A percentile compares a stretch with the other conserved stretches of the same genome.
Conservation (phyloP, 768 basidiomycete species). For the Polyporus arcularius region DNA sequence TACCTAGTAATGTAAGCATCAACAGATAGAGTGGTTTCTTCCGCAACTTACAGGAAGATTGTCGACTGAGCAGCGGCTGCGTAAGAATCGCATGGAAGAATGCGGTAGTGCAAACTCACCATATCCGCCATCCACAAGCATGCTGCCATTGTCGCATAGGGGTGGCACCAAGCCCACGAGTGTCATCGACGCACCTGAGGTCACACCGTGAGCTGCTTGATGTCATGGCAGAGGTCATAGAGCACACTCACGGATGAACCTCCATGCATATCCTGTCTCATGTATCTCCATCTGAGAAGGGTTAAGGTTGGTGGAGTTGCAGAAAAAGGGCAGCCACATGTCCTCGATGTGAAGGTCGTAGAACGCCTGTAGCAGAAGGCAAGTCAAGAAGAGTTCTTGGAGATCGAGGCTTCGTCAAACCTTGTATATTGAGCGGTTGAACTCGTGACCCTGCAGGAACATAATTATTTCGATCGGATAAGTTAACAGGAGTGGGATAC, state of each 20-base stretch:
- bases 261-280: constrained; percentile 98
- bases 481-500: constrained; percentile 14
- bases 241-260: constrained; percentile 67
- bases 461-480: not conserved
- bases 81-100: not conserved
- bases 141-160: constrained; percentile 89
- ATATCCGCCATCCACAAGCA: constrained; percentile 90
- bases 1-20: constrained; percentile 47
- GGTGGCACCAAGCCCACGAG: constrained; percentile 94
- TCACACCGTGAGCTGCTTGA: not conserved
- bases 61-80: constrained; percentile 56
- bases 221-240: not conserved
- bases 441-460: constrained; percentile 81
- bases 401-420: constrained; percentile 33
- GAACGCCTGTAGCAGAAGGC: constrained; percentile 57
- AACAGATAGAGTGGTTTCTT: not conserved
- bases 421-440: constrained; percentile 94
- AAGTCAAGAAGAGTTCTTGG: constrained; percentile 5
- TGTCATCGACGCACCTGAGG: constrained; percentile 91
- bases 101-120: constrained; percentile 45
- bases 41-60: constrained; percentile 70
- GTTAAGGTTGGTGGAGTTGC: constrained; percentile 96
- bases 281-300: constrained; percentile 97
- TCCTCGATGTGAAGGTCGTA: constrained; percentile 95
- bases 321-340: constrained; percentile 99